Percentiles rank a stretch among this genome's conserved stretches.
Evolutionary conservation across 1,139 yeast genomes (phyloP).

Genomic region (Ogataea hybrid): DNA sequence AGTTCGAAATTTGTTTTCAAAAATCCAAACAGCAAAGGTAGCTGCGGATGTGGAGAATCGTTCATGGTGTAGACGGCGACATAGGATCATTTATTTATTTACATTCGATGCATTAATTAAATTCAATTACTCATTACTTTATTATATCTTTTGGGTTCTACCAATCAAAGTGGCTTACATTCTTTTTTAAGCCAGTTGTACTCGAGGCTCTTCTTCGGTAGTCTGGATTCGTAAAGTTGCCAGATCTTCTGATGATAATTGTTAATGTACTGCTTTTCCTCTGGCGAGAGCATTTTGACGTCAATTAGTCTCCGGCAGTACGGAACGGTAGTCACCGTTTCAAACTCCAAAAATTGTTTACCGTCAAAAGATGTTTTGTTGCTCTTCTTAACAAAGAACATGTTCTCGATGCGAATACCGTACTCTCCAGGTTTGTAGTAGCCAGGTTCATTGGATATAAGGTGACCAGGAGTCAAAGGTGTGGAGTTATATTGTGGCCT

Average conservation of each 20-base stretch:
- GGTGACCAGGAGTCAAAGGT: slow-evolving; percentile 65
- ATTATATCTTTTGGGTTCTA: background rate
- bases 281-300: slow-evolving; percentile 48
- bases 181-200: slow-evolving; percentile 77
- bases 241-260: slow-evolving; percentile 64
- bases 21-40: slow-evolving; percentile 95
- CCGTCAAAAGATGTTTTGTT: slow-evolving; percentile 43
- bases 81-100: slow-evolving; percentile 1
- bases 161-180: slow-evolving; percentile 37
- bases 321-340: slow-evolving; percentile 89
- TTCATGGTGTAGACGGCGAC: slow-evolving; percentile 69
- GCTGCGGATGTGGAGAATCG: slow-evolving; percentile 98
- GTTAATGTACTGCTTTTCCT: slow-evolving; percentile 70
- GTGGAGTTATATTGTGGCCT: slow-evolving; percentile 40
- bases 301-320: slow-evolving; percentile 71
- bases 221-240: slow-evolving; percentile 47
- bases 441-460: slow-evolving; percentile 94
- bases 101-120: slow-evolving; percentile 5
- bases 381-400: slow-evolving; percentile 56
- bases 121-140: background rate
- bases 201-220: slow-evolving; percentile 52
- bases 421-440: slow-evolving; percentile 88
- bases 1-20: slow-evolving; percentile 86
- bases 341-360: slow-evolving; percentile 67
- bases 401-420: slow-evolving; percentile 92